These are phyloP conservation scores for Phytophthora sp. DNA, from an alignment of 352 stramenopile genomes.

Conservation along the genomic window DNA sequence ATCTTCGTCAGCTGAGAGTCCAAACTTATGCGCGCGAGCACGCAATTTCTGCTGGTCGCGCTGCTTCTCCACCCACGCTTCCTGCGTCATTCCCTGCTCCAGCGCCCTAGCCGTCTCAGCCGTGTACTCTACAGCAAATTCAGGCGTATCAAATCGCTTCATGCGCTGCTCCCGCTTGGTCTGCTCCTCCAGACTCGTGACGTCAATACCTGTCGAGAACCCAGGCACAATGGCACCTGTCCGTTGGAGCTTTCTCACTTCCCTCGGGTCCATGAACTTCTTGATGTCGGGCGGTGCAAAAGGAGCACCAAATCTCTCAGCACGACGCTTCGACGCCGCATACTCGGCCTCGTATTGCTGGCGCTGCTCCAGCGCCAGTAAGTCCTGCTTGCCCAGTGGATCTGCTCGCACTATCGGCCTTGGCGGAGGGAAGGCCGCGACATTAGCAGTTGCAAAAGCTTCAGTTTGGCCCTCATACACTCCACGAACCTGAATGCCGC, in stretches of 20 bases:
- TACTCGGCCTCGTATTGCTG: conserved; percentile 56
- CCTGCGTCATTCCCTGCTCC: conserved; percentile 69
- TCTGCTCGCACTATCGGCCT: conserved; percentile 68
- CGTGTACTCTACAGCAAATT: conserved; percentile 76
- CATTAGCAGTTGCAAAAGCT: conserved; percentile 37
- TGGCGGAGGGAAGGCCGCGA: conserved; percentile 47
- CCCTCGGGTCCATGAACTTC: conserved; percentile 82
- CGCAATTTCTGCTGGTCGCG: conserved; percentile 64
- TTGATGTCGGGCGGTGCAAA: conserved; percentile 72
- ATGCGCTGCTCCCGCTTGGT: conserved; percentile 77
- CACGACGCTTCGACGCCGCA: conserved; percentile 50
- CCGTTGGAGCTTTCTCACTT: conserved; percentile 77
- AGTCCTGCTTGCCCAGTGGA: conserved; percentile 55
- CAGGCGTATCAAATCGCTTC: conserved; percentile 79
- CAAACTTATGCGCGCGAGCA: conserved; percentile 79
- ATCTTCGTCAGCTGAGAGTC: conserved; percentile 53
- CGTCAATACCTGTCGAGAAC: conserved; percentile 77
- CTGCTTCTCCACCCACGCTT: conserved; percentile 71
- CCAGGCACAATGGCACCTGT: conserved; percentile 63
- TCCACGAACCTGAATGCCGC: conserved; percentile 48
- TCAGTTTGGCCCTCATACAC: conserved; percentile 39
- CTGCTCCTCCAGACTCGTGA: conserved; percentile 66
- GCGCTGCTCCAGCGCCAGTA: conserved; percentile 63
- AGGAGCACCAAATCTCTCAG: conserved; percentile 67
- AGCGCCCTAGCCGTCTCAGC: conserved; percentile 66